Evolutionary conservation across 169 alveolate species (phyloP), one percentile per base, ranked within the genome.

Genomic region (Amoebophrya sp.): DNA sequence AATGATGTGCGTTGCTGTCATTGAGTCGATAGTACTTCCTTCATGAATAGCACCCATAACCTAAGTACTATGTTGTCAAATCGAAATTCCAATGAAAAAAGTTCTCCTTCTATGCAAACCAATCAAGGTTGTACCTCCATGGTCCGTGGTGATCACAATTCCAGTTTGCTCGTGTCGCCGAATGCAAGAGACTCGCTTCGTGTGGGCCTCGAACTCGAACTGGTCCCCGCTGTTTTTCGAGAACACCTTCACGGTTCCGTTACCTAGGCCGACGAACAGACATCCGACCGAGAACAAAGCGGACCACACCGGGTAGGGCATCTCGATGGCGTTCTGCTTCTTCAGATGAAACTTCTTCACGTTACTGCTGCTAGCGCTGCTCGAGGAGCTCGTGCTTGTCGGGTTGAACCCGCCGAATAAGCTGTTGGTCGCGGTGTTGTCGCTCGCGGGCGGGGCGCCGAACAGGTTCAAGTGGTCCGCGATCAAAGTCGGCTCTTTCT

Each of bases 201-300:
- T 25, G 83, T 66, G 83, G 35, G 83, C 83, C 32, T 66, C 32
- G 83, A 66, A 66, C 38, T 66, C 83, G 83, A 66, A 66, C 35
- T 7, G 12, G 35, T 66, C 83, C 32, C 83, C 83, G 1, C 32
- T 12, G 32, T 66, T 2, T 25, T 66, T 66, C 32, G 83, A 2
- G 83, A 66, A 66, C 29, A 66, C 83, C 83, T 66, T 66, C 83
- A 66, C 83, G 39, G 1, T 3, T 18, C 83, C 83, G 83, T 25
- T 66, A 2, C 83, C 83, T 2, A 66, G 83, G 2, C 83, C 83
- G 7, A 66, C 83, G 35, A 66, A 66, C 38, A 66, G 32, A n/a
- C 83, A 66, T 7, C 18, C 18, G 12, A 25, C 83, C 83, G 1
- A 25, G 18, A 66, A 66, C 83, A n/a, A 1, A 2, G 83, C 83